Base-by-base conservation (phyloP, 805 yeast species). In the Wickerhamomyces hampshirensis region DNA sequence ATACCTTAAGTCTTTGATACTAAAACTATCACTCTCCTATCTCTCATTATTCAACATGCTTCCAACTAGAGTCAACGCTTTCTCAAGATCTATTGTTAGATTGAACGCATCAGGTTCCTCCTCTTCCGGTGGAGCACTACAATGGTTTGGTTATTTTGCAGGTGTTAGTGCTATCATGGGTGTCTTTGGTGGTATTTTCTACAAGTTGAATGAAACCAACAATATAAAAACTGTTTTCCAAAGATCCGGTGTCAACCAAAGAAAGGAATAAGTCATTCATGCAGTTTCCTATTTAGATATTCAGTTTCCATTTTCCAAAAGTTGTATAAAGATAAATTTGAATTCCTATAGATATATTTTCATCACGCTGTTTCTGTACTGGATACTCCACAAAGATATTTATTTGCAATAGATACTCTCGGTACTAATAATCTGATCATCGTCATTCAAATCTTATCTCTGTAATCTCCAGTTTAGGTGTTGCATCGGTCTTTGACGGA, bases 31-130 rank as follows among this genome's bases (percentile, higher is more conserved):
- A 6, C 15, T 24, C 14, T 16, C 16, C n/a, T 7, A 21, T 8
- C 7, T 21, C 11, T 11, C 24, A 21, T 7, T 21, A 21, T 31
- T 14, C 12, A 46, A 17, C 31, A 54, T 54, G 59, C 46, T 38
- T 49, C 52, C 57, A 36, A 47, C 59, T 23, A 35, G 44, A 8
- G 46, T 40, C 33, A 53, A 54, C 50, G 27, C 50, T 34, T 54
- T 54, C 50, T 44, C 46, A 39, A 42, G 43, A 44, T 45, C 59
- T 14, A 42, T 46, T 30, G 39, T 41, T 37, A 50, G 55, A 49
- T 35, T 50, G 41, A 46, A 33, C 37, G 49, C 51, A 23, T 12
- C 31, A 17, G 40, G 36, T 16, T 42, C 40, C 18, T 34, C 42
- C 16, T 26, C 50, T 19, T 7, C 42, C 5, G 48, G 50, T 34